phyloP scores from a whole-genome alignment of 768 basidiomycete species.

The Pluteus cervinus region DNA sequence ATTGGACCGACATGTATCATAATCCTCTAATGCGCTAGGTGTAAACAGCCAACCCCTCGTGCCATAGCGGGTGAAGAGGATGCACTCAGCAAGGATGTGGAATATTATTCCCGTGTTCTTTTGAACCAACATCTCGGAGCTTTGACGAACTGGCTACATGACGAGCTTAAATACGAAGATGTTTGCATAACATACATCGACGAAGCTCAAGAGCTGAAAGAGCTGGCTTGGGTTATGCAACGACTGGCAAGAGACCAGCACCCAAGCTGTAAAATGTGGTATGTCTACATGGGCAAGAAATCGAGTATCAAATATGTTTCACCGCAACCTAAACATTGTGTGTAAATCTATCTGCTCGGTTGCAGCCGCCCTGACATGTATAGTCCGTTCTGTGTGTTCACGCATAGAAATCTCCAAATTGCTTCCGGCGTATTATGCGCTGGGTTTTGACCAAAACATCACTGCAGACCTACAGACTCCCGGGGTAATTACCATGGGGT shows the following conservation, averaged over 20 bases:
- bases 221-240: neutral
- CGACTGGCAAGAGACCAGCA: neutral
- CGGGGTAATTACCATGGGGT: neutral
- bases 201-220: conserved; percentile 1
- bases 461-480: neutral
- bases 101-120: no score
- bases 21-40: no score
- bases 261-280: neutral
- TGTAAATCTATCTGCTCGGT: neutral
- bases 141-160: neutral
- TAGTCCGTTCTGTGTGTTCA: neutral
- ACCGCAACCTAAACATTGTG: neutral
- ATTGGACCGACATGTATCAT: neutral
- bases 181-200: conserved; percentile 2
- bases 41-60: no score
- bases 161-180: neutral
- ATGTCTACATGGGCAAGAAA: no score
- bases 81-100: no score
- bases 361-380: neutral
- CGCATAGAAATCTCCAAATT: neutral
- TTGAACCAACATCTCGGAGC: neutral
- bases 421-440: neutral
- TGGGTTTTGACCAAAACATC: neutral
- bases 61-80: no score
- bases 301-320: neutral